Base-by-base conservation (phyloP, 2,329 filamentous ascomycete species). In the Fonsecaea monophora region DNA sequence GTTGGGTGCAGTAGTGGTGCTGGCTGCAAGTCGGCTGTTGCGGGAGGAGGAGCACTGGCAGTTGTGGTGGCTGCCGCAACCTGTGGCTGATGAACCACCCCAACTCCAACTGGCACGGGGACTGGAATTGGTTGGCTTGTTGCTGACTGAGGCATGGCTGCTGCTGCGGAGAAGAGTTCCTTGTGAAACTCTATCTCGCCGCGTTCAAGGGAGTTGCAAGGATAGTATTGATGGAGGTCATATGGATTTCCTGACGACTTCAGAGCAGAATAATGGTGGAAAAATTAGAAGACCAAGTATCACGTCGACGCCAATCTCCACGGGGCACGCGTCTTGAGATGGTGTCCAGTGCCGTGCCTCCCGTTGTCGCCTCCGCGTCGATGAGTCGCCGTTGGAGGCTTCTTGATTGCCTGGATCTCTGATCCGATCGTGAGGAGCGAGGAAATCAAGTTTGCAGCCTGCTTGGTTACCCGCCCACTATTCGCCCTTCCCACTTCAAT, bases 11-110 rank as follows among this genome's bases (percentile, higher is more conserved):
- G 59, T 10, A 12, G 59, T 56, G 59, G 38, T 32, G 61, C 34
- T 48, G 62, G 59, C n/a, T 67, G 56, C 13, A 65, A 62, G 57
- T 66, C 65, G 9, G 59, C n/a, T 3, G 45, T 5, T n/a, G 48
- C 34, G 45, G 59, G 45, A 25, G 40, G 21, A 54, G 59, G 48
- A 38, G 38, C 59, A 48, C 34, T 55, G 53, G 37, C 32, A 37
- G 54, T 34, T 18, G 64, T 55, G 34, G 64, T 55, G 34, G 50
- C 37, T 25, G 55, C 37, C 21, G 60, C 53, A 32, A 48, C 37
- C 38, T 63, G 60, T 63, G 64, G 64, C 64, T 62, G 64, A 54
- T 58, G 64, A 53, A 38, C 34, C 34, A 61, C 45, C 15, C 48
- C 59, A 10, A 61, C 45, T 32, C 30, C 30, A 32, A 32, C 30